Evolutionary conservation across 345 rosid genomes (phyloP), one percentile per base, ranked within the genome.

Genomic region (Salix purpurea): DNA sequence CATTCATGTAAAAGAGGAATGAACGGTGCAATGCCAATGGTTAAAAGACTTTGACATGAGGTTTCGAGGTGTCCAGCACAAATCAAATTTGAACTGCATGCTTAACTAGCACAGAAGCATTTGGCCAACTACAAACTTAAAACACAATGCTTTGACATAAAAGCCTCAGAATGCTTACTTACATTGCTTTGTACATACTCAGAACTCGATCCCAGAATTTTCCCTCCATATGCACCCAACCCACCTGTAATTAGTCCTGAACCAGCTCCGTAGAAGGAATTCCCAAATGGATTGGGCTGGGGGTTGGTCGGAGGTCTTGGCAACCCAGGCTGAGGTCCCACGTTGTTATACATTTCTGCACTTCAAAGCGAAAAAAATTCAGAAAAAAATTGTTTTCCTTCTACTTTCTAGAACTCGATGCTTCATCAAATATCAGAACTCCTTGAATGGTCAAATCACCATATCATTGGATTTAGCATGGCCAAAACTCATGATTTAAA

Each of bases 171-270:
- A 69, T 66, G 78, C 76, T 36, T 15, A 78, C 99, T 92, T 84
- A 96, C 99, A 84, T 96, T 96, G 84, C 99, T 94, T 87, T 95
- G 99, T 79, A 96, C 98, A 71, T 93, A 96, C 81, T 96, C 99
- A 58, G 98, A 92, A 78, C 98, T 93, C 7, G 98, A 91, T 19
- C 99, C 98, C 18, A 96, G 82, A 70, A 94, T 87, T 79, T 88
- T 94, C 86, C 88, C 99, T 28, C 98, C 97, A 73, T 94, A 96
- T 42, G 97, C 99, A 67, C 98, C 97, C 75, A 94, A 83, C 42
- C 99, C 99, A 74, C 96, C 90, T 36, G 86, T 84, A 74, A 96
- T 91, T 70, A 96, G 87, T 61, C 96, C 99, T 72, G 99, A 93
- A 80, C 99, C 90, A 82, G 99, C 95, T 58, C 98, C 98, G 70